Base-by-base conservation (phyloP, 1,284 basidiomycete species). In the Ceratobasidium theobromae region DNA sequence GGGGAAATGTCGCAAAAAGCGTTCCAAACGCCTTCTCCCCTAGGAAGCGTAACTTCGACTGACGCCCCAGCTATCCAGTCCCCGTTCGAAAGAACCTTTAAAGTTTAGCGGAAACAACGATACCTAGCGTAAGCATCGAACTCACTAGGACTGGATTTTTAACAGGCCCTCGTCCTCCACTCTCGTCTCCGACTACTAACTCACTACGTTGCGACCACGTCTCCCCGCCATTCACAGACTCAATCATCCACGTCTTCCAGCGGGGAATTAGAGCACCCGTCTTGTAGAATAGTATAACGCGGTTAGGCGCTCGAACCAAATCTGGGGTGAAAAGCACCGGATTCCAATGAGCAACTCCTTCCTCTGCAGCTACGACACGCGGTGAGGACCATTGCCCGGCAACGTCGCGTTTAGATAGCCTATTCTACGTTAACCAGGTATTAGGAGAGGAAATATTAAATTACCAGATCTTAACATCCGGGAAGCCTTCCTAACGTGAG, bases 291-390 rank as follows among this genome's bases (percentile, higher is more conserved):
- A 71, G 55, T n/a, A 57, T 53, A 21, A 71, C 41, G 30, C 53
- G 45, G 8, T 65, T 28, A 6, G 43, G 43, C 6, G 6, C 21
- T 8, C 23, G 9, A 11, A 32, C n/a, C 21, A 45, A 28, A 32
- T 67, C 52, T n/a, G 70, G 68, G 6, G 67, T 53, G 58, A 70
- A 71, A 4, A 58, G 60, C 6, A 70, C 70, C 11, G 70, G 70
- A 41, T 70, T 71, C 70, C 70, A 71, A 65, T 71, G 69, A 21
- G 66, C 53, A 25, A 69, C 21, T 14, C 48, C 69, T 12, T 60
- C 51, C 9, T 55, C 35, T 3, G 57, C 60, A 11, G 66, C 70
- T 3, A 71, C 65, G 32, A 51, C 28, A 43, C 40, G 25, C 2
- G 67, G 66, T 21, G 30, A 30, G n/a, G 49, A 25, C 69, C 70